Conservation (phyloP, 495 filamentous ascomycete genomes). For the Tuber borchii region DNA sequence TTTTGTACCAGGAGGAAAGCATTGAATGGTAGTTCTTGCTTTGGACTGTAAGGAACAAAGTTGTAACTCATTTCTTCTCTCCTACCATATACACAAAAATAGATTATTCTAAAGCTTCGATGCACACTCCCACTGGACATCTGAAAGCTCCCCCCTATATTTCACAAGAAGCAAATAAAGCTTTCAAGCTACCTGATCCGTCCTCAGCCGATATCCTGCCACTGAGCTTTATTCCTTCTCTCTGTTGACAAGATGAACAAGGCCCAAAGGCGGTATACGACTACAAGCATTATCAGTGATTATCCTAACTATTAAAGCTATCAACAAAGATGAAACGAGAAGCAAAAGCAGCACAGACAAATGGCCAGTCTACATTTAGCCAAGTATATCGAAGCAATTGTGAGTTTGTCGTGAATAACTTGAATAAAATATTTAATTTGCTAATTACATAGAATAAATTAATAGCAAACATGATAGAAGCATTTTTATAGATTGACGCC, state of each 20-base stretch:
- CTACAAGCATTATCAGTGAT: neutral
- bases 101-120: neutral
- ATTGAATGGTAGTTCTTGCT: too few species aligned
- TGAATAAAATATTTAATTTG: too few species aligned
- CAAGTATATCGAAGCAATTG: too few species aligned
- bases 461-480: too few species aligned
- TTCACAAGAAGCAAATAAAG: neutral
- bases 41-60: too few species aligned
- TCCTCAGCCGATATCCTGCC: neutral
- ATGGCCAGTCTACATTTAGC: too few species aligned
- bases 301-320: neutral
- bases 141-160: neutral
- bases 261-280: neutral
- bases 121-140: neutral
- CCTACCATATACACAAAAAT: too few species aligned
- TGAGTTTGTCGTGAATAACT: too few species aligned
- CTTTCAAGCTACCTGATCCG: neutral
- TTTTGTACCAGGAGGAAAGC: too few species aligned
- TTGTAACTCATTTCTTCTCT: too few species aligned
- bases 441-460: too few species aligned
- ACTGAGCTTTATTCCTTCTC: neutral
- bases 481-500: too few species aligned
- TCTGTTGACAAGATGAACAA: neutral
- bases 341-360: neutral
- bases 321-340: neutral